phyloP scores from a whole-genome alignment of 495 filamentous ascomycete species.

The Penicillium ochrochloron region DNA sequence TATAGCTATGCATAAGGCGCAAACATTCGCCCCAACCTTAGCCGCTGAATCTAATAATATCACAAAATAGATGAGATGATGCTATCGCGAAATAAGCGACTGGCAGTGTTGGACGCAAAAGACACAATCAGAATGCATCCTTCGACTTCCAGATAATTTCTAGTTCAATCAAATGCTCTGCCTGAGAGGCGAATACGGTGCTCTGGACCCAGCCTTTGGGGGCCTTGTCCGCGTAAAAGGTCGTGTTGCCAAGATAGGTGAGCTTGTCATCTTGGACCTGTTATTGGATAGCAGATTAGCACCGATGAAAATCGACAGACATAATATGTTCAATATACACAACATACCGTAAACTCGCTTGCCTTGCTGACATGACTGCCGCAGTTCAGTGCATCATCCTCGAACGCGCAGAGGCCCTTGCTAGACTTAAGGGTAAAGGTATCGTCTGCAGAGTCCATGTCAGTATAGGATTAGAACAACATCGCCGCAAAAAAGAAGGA shows the following conservation, averaged over 20 bases:
- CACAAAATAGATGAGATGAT: neutral
- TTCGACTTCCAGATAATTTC: slow-evolving; percentile 40
- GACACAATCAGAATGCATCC: slow-evolving; percentile 1
- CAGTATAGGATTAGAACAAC: slow-evolving; percentile 2
- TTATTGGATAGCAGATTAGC: slow-evolving; percentile 10
- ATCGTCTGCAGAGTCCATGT: slow-evolving; percentile 37
- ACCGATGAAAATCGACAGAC: slow-evolving; percentile 3
- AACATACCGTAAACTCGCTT: slow-evolving; percentile 52
- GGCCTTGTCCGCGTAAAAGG: slow-evolving; percentile 62
- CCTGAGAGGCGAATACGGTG: slow-evolving; percentile 41
- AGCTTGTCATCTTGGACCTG: slow-evolving; percentile 50
- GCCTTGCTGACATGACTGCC: slow-evolving; percentile 46
- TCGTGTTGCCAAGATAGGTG: slow-evolving; percentile 51
- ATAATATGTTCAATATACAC: neutral
- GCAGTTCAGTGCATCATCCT: slow-evolving; percentile 55
- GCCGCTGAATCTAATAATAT: slow-evolving; percentile 5
- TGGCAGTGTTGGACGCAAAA: neutral
- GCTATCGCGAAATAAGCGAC: neutral
- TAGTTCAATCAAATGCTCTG: slow-evolving; percentile 44
- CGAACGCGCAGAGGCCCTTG: slow-evolving; percentile 60
- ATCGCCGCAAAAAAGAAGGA: neutral
- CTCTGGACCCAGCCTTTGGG: slow-evolving; percentile 55
- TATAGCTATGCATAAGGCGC: neutral
- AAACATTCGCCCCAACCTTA: neutral
- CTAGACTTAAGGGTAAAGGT: slow-evolving; percentile 65